Conservation (phyloP, 139 green algal genomes). For the Raphidocelis subcapitata region DNA sequence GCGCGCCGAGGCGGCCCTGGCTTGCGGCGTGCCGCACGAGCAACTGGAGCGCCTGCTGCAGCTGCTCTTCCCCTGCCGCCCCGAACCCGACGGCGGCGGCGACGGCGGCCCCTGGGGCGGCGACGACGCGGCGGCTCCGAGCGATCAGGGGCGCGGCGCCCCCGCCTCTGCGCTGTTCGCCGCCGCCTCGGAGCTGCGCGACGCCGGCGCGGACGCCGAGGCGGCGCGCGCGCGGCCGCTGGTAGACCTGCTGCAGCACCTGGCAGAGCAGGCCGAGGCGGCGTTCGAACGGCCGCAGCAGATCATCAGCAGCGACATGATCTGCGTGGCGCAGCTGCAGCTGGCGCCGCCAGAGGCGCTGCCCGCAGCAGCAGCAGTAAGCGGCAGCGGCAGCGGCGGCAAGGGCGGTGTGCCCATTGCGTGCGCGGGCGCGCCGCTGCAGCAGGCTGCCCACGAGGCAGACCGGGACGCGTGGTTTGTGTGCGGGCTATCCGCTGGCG, state of each 20-base stretch:
- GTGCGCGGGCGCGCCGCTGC: background rate
- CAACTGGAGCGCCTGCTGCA: conserved; percentile 14
- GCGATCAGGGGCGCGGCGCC: background rate
- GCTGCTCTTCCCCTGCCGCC: conserved; percentile 7
- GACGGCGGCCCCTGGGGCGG: too few species aligned
- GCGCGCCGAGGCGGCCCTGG: background rate
- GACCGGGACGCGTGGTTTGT: conserved; percentile 1
- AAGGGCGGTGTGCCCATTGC: background rate
- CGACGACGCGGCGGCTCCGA: background rate
- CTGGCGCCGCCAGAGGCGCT: background rate
- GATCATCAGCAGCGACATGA: conserved; percentile 2
- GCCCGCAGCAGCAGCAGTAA: background rate
- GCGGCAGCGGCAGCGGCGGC: conserved; percentile 1
- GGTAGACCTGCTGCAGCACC: conserved; percentile 27
- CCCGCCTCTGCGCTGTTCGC: too few species aligned
- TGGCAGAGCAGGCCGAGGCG: conserved; percentile 1
- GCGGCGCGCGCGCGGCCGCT: conserved; percentile 13
- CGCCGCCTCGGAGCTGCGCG: background rate
- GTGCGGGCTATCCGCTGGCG: background rate
- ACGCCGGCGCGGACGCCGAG: background rate
- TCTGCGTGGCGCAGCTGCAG: conserved; percentile 5
- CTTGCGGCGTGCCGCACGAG: background rate
- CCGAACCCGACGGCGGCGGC: background rate
- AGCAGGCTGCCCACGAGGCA: background rate
- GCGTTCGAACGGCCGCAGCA: conserved; percentile 23